Evolutionary conservation across 805 yeast genomes (phyloP).

Genomic region (Sugiyamaella mastotermitis): DNA sequence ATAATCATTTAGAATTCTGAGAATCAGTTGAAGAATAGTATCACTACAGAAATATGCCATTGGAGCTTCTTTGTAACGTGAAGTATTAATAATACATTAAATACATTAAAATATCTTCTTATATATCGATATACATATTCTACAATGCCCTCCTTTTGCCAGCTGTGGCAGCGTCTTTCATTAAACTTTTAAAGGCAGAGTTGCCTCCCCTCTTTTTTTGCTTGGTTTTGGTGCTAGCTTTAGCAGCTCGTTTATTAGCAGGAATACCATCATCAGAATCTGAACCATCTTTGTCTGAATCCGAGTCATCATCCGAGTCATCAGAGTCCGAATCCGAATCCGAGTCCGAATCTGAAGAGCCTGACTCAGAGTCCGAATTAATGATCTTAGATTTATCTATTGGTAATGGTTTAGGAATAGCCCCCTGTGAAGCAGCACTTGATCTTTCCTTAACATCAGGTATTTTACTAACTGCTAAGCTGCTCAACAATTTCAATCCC

Average conservation of each 20-base stretch:
- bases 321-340: conserved; percentile 16
- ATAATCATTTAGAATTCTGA: no score
- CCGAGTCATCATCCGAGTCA: conserved; percentile 10
- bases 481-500: conserved; percentile 8
- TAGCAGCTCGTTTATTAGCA: conserved; percentile 9
- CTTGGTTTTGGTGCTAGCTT: conserved; percentile 5
- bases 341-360: conserved; percentile 8
- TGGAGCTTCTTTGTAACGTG: no score
- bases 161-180: conserved; percentile 14
- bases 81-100: no score
- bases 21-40: no score
- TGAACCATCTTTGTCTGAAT: conserved; percentile 5
- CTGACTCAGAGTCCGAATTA: background rate
- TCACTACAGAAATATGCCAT: no score
- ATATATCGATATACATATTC: background rate
- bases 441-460: conserved; percentile 4
- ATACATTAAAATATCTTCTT: no score
- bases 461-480: conserved; percentile 1
- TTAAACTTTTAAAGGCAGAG: conserved; percentile 13
- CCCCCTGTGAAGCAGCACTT: background rate
- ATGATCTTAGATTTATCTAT: background rate
- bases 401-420: background rate
- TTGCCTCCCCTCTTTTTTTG: conserved; percentile 12
- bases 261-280: conserved; percentile 11
- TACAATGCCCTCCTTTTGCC: background rate